These are phyloP conservation scores for Thermothielavioides terrestris DNA, from an alignment of 495 filamentous ascomycete genomes.

Conservation along the genomic window DNA sequence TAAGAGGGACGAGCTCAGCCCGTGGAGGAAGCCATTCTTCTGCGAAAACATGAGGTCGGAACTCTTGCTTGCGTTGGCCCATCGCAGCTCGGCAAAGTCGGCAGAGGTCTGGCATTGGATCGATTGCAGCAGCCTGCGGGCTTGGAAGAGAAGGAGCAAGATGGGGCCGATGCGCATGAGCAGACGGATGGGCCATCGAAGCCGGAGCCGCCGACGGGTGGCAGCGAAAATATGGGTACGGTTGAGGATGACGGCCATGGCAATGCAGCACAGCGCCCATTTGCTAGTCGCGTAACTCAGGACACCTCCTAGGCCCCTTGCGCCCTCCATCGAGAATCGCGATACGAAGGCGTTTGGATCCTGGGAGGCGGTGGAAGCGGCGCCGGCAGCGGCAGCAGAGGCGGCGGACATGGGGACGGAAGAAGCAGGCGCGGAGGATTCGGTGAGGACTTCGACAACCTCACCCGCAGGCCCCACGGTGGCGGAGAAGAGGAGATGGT, in stretches of 20 bases:
- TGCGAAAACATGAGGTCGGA: constrained; percentile 66
- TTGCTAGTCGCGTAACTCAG: constrained; percentile 88
- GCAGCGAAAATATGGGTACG: constrained; percentile 90
- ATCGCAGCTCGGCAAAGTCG: constrained; percentile 61
- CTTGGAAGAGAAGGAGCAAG: constrained; percentile 61
- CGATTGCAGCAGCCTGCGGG: constrained; percentile 61
- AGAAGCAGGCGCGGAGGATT: constrained; percentile 19
- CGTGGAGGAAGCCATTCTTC: constrained; percentile 59
- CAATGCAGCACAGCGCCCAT: constrained; percentile 83
- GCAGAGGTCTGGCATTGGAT: constrained; percentile 90
- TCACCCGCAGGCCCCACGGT: constrained; percentile 17
- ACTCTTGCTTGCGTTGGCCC: constrained; percentile 58
- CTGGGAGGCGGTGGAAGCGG: constrained; percentile 23
- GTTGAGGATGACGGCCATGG: constrained; percentile 80
- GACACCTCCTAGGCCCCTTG: constrained; percentile 64
- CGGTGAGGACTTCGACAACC: constrained; percentile 15
- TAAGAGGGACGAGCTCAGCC: constrained; percentile 56
- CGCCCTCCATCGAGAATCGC: constrained; percentile 43
- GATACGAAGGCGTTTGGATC: constrained; percentile 36
- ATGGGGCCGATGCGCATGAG: constrained; percentile 67
- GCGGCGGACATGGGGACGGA: constrained; percentile 9
- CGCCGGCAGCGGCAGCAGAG: constrained; percentile 19
- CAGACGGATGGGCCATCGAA: constrained; percentile 65
- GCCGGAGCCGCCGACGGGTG: constrained; percentile 61
- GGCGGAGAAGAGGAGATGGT: constrained; percentile 26